A percentile compares a stretch with the other conserved stretches of the same genome.
phyloP scores from a whole-genome alignment of 1,139 yeast genomes.

The Geotrichum bryndzae region DNA sequence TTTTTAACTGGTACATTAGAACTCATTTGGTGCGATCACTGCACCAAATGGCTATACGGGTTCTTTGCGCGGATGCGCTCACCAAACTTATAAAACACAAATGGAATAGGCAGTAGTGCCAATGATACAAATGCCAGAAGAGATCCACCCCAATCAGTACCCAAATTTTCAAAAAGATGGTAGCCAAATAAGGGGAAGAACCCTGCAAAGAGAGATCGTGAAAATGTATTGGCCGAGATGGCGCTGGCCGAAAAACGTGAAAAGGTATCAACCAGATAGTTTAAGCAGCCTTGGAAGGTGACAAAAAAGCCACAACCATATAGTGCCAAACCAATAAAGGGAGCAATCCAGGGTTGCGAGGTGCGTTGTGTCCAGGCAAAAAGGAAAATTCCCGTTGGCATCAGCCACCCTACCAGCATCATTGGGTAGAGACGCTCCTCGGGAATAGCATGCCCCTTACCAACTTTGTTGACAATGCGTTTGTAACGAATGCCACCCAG shows the following conservation, averaged over 20 bases:
- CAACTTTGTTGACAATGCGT: slow-evolving; percentile 50
- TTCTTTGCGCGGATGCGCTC: slow-evolving; percentile 49
- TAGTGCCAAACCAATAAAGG: slow-evolving; percentile 57
- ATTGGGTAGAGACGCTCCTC: slow-evolving; percentile 56
- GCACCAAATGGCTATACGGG: slow-evolving; percentile 36
- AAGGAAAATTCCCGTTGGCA: slow-evolving; percentile 68
- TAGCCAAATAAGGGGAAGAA: slow-evolving; percentile 71
- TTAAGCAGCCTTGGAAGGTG: slow-evolving; percentile 51
- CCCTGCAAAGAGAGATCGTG: slow-evolving; percentile 64
- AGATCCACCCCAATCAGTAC: slow-evolving; percentile 59
- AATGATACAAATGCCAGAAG: slow-evolving; percentile 52
- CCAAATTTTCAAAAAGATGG: slow-evolving; percentile 50
- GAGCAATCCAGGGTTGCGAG: slow-evolving; percentile 66
- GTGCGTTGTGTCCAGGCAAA: slow-evolving; percentile 66
- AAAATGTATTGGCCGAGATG: slow-evolving; percentile 69
- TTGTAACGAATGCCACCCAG: slow-evolving; percentile 45
- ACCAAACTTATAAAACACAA: slow-evolving; percentile 54
- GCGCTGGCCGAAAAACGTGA: slow-evolving; percentile 67
- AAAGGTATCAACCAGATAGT: slow-evolving; percentile 61
- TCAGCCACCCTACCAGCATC: slow-evolving; percentile 40
- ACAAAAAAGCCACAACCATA: slow-evolving; percentile 60
- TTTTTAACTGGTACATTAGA: background rate
- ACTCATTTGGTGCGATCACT: background rate
- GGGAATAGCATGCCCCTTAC: slow-evolving; percentile 47
- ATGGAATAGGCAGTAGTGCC: slow-evolving; percentile 61